Conservation (phyloP, 345 rosid genomes). For the Moringa oleifera region DNA sequence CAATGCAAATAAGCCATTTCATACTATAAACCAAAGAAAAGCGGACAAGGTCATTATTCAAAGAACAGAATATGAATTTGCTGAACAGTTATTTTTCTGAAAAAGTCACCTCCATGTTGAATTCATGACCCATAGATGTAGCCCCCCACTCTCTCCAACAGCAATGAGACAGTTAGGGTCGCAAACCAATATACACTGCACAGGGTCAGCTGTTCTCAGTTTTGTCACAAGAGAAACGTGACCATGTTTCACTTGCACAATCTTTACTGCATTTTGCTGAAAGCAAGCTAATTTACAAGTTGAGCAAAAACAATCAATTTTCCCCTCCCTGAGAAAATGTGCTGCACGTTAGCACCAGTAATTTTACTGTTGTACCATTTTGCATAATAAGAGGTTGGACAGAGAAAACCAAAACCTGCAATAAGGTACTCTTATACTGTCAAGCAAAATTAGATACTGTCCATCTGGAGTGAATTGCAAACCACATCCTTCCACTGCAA, state of each 20-base stretch:
- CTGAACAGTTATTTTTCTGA: neutral
- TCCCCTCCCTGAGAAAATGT: slow-evolving; percentile 50
- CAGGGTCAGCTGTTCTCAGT: slow-evolving; percentile 43
- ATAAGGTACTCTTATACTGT: slow-evolving; percentile 56
- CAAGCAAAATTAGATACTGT: slow-evolving; percentile 52
- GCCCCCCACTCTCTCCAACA: slow-evolving; percentile 61
- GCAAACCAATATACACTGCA: slow-evolving; percentile 57
- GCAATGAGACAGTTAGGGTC: slow-evolving; percentile 60
- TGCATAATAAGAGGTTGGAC: slow-evolving; percentile 1
- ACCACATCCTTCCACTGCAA: slow-evolving; percentile 46
- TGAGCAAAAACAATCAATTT: slow-evolving; percentile 63
- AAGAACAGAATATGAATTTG: neutral
- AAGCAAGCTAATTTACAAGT: slow-evolving; percentile 50
- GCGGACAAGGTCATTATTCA: neutral
- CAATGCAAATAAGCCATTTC: neutral
- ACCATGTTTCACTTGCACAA: slow-evolving; percentile 62
- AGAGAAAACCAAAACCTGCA: slow-evolving; percentile 64
- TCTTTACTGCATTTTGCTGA: slow-evolving; percentile 50
- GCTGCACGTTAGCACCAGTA: slow-evolving; percentile 11
- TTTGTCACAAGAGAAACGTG: slow-evolving; percentile 61
- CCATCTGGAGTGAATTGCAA: slow-evolving; percentile 73
- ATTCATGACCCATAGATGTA: slow-evolving; percentile 79
- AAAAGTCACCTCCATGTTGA: slow-evolving; percentile 67
- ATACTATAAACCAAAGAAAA: neutral
- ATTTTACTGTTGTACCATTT: neutral